Percentiles rank a stretch among this genome's conserved stretches.
phyloP scores from a whole-genome alignment of 148 eudicot species.

The Persicaria tinctoria region DNA sequence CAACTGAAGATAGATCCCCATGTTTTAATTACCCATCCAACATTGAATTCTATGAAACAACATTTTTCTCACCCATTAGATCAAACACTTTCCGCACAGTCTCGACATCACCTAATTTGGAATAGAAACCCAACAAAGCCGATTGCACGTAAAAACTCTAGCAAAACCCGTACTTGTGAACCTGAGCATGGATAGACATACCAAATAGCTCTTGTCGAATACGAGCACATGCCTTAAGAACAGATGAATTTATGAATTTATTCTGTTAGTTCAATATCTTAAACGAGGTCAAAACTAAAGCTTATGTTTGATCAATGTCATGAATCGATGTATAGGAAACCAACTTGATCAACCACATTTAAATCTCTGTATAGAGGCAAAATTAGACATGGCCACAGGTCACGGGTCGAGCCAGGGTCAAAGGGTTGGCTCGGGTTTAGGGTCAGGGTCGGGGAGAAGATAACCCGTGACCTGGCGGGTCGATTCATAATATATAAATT shows the following conservation, averaged over 20 bases:
- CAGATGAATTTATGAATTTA: slow-evolving; percentile 26
- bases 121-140: slow-evolving; percentile 65
- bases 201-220: slow-evolving; percentile 36
- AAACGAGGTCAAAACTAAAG: too few relatives aligned
- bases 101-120: slow-evolving; percentile 51
- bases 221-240: slow-evolving; percentile 67
- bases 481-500: too few relatives aligned
- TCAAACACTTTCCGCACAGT: slow-evolving; percentile 54
- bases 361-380: background rate
- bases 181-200: slow-evolving; percentile 60
- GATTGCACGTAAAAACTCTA: slow-evolving; percentile 61
- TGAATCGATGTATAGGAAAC: background rate
- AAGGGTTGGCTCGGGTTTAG: too few relatives aligned
- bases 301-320: too few relatives aligned
- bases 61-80: slow-evolving; percentile 51
- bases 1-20: slow-evolving; percentile 41
- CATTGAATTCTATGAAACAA: slow-evolving; percentile 80
- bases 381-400: too few relatives aligned
- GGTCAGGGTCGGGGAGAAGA: too few relatives aligned
- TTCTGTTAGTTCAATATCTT: too few relatives aligned
- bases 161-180: slow-evolving; percentile 42
- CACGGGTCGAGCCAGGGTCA: too few relatives aligned
- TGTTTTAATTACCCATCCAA: slow-evolving; percentile 49
- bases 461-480: too few relatives aligned
- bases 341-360: too few relatives aligned